Evolutionary conservation across 768 basidiomycete species (phyloP).

Genomic region (Naganishia friedmannii): DNA sequence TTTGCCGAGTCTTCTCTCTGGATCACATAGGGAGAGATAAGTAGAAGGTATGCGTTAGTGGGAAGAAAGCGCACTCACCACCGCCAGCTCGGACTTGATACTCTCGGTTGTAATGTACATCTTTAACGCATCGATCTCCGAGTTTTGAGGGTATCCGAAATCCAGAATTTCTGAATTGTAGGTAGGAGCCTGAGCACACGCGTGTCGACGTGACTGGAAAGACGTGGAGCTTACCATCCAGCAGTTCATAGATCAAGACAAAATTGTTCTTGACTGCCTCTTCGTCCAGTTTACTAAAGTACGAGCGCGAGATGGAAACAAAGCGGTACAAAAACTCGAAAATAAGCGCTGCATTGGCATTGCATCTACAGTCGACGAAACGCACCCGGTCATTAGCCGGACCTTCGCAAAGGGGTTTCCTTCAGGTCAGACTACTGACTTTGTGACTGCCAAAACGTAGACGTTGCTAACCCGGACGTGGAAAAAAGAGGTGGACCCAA

Average conservation of each 20-base stretch:
- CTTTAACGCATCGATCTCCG: constrained; percentile 95
- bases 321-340: constrained; percentile 98
- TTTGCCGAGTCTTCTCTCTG: constrained; percentile 91
- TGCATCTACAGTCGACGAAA: constrained; percentile 62
- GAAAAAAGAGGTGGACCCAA: constrained; percentile 98
- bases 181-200: too few relatives aligned
- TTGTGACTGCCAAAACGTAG: constrained; percentile 92
- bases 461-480: constrained; percentile 94
- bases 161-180: constrained; percentile 99
- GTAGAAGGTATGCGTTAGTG: not conserved
- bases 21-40: not conserved
- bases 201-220: too few relatives aligned
- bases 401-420: too few relatives aligned
- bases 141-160: constrained; percentile 98
- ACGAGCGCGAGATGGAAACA: constrained; percentile 86
- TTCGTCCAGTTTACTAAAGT: constrained; percentile 98
- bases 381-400: too few relatives aligned
- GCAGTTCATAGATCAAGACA: constrained; percentile 93
- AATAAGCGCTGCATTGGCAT: constrained; percentile 93
- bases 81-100: constrained; percentile 77
- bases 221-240: constrained; percentile 68
- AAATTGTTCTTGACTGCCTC: constrained; percentile 99
- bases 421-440: constrained; percentile 67
- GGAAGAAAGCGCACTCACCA: constrained; percentile 57
- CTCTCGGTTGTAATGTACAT: constrained; percentile 98